Evolutionary conservation across 345 rosid species (phyloP), one percentile per base, ranked within the genome.

Genomic region (Acer campestre): DNA sequence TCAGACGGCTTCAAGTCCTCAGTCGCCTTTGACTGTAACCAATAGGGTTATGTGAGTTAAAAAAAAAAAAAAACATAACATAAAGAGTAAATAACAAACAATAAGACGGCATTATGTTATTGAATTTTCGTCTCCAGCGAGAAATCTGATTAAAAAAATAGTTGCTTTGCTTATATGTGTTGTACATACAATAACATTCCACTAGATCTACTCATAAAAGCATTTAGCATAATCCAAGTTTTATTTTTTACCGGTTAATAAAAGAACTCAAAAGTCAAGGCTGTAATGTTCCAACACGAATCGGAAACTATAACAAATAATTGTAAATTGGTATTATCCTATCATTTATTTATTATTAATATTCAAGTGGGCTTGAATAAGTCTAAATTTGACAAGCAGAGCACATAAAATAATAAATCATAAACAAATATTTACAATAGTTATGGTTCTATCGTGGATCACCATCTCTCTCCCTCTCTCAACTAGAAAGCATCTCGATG

Each of bases 381-480:
- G 25, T n/a, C 40, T 22, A 10, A 23, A 27, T 20, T 74, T 16
- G 22, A 49, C 63, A 65, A 35, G 13, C 9, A 16, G 22, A n/a
- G 61, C 62, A 65, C 63, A 75, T 35, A 66, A 53, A 42, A 42
- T 9, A n/a, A 48, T 22, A 53, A 23, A 66, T 31, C 9, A 31
- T 40, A n/a, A 66, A 44, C 2, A 23, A 38, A 48, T 76, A 85
- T 79, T 58, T 79, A 85, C 88, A 83, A 31, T 16, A 49, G 25
- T 68, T n/a, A 27, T 64, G 76, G 71, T 82, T 77, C 61, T 25
- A 48, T 70, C 31, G 18, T 77, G 68, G 62, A 64, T 31, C 38
- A 73, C 51, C 59, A 48, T 48, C 66, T 44, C 48, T 61, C 58
- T 18, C 38, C 61, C 53, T 49, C 46, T 42, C 46, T 42, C 46